Evolutionary conservation across 2,329 filamentous ascomycete species (phyloP), one percentile per base, ranked within the genome.

Genomic region (Colletotrichum sp.): DNA sequence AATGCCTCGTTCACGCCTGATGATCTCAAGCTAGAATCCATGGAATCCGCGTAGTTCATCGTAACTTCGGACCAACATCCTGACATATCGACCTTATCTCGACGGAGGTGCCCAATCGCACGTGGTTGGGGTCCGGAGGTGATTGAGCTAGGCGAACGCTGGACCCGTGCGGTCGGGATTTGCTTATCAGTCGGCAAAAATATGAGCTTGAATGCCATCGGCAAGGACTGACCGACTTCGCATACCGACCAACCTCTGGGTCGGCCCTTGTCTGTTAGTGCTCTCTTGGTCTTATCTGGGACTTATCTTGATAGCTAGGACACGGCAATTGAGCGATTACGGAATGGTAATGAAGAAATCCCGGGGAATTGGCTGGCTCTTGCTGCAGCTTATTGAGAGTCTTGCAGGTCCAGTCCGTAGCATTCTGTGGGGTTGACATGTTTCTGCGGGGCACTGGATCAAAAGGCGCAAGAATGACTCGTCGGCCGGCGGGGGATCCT

Each of bases 171-270:
- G 12, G 16, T 57, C 26, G 59, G 44, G 44, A 52, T 76, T n/a
- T 69, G 57, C 70, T 76, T 76, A 76, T 76, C 70, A 69, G 59
- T 55, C 57, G 44, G 57, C 49, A 64, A 60, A 32, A 64, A 60
- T 13, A 32, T 26, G 32, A n/a, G 18, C 18, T 18, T 18, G 28
- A 34, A 32, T 66, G 60, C 67, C 72, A 26, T 71, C 39, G 49
- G 62, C 69, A 32, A 32, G 63, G 69, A 32, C 69, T 55, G 32
- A 44, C 52, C 55, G 67, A 69, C 34, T 26, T 69, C 32, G 67
- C 39, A 63, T 26, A n/a, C 34, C 21, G 34, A 34, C 57, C 57
- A 39, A 34, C 28, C 16, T 44, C 28, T 24, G 30, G 32, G 24
- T 39, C 16, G 21, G 55, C 32, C 52, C 52, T 44, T 44, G 15